Percentiles rank a stretch among this genome's conserved stretches.
These are phyloP conservation scores for Stagonosporopsis tanaceti DNA, from an alignment of 2,329 filamentous ascomycete genomes.

Conservation along the genomic window DNA sequence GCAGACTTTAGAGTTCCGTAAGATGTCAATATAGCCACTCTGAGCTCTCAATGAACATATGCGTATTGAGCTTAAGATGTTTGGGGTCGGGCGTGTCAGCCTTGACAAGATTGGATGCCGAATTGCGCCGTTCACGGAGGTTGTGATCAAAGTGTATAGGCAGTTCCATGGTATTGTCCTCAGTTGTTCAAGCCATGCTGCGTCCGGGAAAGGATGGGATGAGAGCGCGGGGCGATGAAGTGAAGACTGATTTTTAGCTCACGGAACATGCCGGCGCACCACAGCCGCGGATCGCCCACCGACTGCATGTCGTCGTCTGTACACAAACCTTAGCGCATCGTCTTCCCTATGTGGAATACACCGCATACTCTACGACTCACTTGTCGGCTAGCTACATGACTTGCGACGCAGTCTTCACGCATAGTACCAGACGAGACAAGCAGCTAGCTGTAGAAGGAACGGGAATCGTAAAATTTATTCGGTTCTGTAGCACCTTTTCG, in stretches of 20 bases:
- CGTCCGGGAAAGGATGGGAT: neutral
- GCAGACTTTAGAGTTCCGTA: neutral
- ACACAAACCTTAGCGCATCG: constrained; percentile 44
- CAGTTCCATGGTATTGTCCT: too few relatives aligned
- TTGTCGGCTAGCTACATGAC: constrained; percentile 23
- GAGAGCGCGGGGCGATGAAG: constrained; percentile 4
- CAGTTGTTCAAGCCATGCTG: neutral
- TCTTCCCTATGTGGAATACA: constrained; percentile 37
- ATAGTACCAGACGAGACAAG: constrained; percentile 15
- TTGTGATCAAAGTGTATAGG: too few relatives aligned
- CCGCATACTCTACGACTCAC: constrained; percentile 29
- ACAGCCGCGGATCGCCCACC: constrained; percentile 14
- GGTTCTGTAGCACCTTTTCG: constrained; percentile 24
- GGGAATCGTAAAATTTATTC: constrained; percentile 27
- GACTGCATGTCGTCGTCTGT: constrained; percentile 26
- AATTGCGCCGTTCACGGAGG: too few relatives aligned
- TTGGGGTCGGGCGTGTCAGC: neutral
- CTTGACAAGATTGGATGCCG: too few relatives aligned
- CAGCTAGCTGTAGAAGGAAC: constrained; percentile 7
- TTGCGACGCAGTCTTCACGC: constrained; percentile 16
- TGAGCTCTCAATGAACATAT: neutral
- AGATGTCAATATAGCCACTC: neutral
- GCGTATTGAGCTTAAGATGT: neutral
- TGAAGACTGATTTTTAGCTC: constrained; percentile 12
- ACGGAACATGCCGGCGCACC: constrained; percentile 18